Evolutionary conservation across 148 eudicot species (phyloP), one percentile per base, ranked within the genome.

Genomic region (Mesembryanthemum crystallinum): DNA sequence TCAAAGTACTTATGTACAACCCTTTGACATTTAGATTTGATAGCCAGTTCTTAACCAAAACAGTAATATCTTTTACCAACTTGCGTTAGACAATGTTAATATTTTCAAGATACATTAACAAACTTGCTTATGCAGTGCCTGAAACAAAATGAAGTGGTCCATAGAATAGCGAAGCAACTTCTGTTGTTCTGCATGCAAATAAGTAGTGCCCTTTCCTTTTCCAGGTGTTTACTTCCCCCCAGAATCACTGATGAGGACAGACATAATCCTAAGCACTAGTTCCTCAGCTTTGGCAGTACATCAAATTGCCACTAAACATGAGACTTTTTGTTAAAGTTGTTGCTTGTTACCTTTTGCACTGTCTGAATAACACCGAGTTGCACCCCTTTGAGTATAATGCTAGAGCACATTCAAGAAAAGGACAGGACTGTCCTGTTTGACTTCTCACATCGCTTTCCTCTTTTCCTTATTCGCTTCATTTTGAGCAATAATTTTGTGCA

Each of bases 391-490:
- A 47, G 62, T 76, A 65, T 49, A 57, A 25, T 68, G 77, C 60
- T 73, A 77, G 80, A 77, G 77, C 63, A 71, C 71, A 62, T 47
- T 61, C 72, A 54, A 62, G 80, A 77, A 67, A 81, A 70, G 42
- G 28, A 51, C 47, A 63, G 21, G 60, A 71, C 39, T 42, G 64
- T 80, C 68, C 45, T 33, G 55, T 42, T 80, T 78, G 64, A 71
- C 54, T 80, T 25, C 59, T 76, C 65, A 30, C 49, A 24, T 77
- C 74, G 51, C 77, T 81, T 81, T 72, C 83, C 51, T 47, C 64
- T 45, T 72, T 29, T 60, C 57, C 29, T 25, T 76, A 42, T 24
- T 61, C 21, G 33, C 54, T 60, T 55, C 39, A 32, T 25, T 0
- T 4, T 58, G 15, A 28, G 67, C 75, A 64, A 80, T 75, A 21